These are phyloP conservation scores for Immersiporthe knoxdaviesiana DNA, from an alignment of 2,329 filamentous ascomycete genomes.

Conservation along the genomic window DNA sequence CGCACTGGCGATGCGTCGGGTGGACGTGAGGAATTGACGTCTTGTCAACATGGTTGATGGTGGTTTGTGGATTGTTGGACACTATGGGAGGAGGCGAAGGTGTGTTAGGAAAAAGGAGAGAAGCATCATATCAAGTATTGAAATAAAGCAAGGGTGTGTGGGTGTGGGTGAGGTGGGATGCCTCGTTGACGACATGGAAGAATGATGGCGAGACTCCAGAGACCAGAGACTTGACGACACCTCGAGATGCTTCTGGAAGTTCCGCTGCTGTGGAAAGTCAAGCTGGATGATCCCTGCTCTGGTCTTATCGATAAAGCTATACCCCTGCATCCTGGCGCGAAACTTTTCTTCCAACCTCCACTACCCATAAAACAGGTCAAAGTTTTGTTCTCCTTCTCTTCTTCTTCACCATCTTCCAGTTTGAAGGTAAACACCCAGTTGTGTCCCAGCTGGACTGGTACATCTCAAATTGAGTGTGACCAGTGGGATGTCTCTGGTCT, in stretches of 20 bases:
- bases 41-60: slow-evolving; percentile 43
- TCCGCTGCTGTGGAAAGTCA: slow-evolving; percentile 2
- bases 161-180: background rate
- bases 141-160: background rate
- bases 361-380: slow-evolving; percentile 21
- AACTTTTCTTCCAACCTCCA: slow-evolving; percentile 2
- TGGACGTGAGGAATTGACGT: slow-evolving; percentile 42
- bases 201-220: slow-evolving; percentile 18
- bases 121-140: background rate
- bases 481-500: background rate
- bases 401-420: slow-evolving; percentile 1
- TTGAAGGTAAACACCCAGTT: background rate
- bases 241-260: slow-evolving; percentile 25
- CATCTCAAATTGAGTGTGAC: background rate
- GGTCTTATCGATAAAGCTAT: slow-evolving; percentile 25
- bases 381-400: slow-evolving; percentile 6
- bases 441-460: background rate
- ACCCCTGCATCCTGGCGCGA: slow-evolving; percentile 13
- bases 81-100: background rate
- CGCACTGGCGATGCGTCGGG: slow-evolving; percentile 39
- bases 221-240: slow-evolving; percentile 6
- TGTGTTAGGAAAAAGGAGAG: background rate
- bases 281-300: slow-evolving; percentile 1
- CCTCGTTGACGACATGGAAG: slow-evolving; percentile 1
- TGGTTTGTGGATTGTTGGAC: background rate